Evolutionary conservation across 257 asterid species (phyloP), one percentile per base, ranked within the genome.

Genomic region (Jasminum sambac): DNA sequence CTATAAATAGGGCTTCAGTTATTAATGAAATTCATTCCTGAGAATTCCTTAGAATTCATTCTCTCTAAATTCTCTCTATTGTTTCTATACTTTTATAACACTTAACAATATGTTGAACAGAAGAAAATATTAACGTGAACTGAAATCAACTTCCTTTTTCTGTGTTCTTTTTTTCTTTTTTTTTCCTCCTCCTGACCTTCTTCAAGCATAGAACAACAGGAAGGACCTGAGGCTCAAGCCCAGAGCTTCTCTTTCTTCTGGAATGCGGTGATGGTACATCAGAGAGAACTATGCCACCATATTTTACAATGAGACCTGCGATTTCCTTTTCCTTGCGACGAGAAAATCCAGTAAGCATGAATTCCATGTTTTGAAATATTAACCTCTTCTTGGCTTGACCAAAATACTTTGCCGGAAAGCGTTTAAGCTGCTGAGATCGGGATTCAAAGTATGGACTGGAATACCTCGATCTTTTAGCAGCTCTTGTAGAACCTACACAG

Each of bases 281-380:
- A 66, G 95, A 73, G 68, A 90, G 86, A 76, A 85, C 80, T 44
- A 75, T 43, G 72, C 97, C 97, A 75, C 97, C 96, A 65, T 82
- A 76, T 55, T 78, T 82, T 67, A 84, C 85, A 61, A 90, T 84
- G 38, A 87, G 83, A 73, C 81, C 83, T 72, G 83, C 90, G 60
- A 87, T 74, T 77, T 87, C 88, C 86, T 75, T 84, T 80, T 88
- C 90, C 82, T 83, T 89, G 64, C 66, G 79, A 70, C 71, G 73
- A 69, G 95, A 84, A 75, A 88, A 83, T 58, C 97, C 96, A 70
- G 95, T 88, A 23, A 90, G 85, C 81, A 90, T 78, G 83, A 90
- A 90, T 70, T 87, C 94, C 81, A 88, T 85, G 78, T 80, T 80
- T 75, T 80, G 87, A 68, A 90, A 84, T 75, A 90, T 73, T 83